Percentiles rank a stretch among this genome's conserved stretches.
Conservation (phyloP, 371 early-diverging fungal genomes). For the Catenaria anguillulae region DNA sequence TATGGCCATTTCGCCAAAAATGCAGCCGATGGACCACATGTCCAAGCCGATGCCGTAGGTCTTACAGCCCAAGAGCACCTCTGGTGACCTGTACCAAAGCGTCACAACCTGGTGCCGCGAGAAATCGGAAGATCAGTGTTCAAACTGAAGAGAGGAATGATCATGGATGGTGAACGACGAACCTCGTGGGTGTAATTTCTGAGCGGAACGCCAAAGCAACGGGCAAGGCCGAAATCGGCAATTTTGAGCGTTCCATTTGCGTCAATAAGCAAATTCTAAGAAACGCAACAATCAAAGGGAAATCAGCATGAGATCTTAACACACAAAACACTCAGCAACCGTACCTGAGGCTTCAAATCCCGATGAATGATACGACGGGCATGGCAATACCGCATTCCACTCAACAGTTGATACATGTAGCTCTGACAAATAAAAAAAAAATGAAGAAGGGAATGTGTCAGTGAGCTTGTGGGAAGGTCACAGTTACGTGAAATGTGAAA, state of each 20-base stretch:
- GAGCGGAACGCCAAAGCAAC: conserved; percentile 77
- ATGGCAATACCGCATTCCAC: conserved; percentile 75
- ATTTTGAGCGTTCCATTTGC: conserved; percentile 68
- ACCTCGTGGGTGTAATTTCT: conserved; percentile 88
- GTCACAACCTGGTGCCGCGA: conserved; percentile 64
- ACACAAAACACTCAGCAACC: neutral
- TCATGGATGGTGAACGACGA: conserved; percentile 7
- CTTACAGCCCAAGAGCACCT: conserved; percentile 78
- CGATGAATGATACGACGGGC: conserved; percentile 77
- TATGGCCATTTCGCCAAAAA: conserved; percentile 89
- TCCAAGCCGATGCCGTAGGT: conserved; percentile 89
- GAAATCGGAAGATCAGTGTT: neutral
- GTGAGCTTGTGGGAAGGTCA: too few species aligned
- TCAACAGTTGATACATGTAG: conserved; percentile 73
- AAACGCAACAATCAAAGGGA: conserved; percentile 12
- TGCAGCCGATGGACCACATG: conserved; percentile 97
- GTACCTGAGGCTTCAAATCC: conserved; percentile 74
- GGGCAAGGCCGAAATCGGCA: conserved; percentile 90
- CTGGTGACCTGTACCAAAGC: conserved; percentile 95
- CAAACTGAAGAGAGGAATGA: too few species aligned
- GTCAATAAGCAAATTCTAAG: conserved; percentile 75
- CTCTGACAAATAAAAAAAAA: too few species aligned
- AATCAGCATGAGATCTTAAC: neutral
- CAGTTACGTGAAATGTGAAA: too few species aligned
- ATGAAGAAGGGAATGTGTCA: too few species aligned